Evolutionary conservation across 306 rosid genomes (phyloP), one percentile per base, ranked within the genome.

Genomic region (Glycine tomentella): DNA sequence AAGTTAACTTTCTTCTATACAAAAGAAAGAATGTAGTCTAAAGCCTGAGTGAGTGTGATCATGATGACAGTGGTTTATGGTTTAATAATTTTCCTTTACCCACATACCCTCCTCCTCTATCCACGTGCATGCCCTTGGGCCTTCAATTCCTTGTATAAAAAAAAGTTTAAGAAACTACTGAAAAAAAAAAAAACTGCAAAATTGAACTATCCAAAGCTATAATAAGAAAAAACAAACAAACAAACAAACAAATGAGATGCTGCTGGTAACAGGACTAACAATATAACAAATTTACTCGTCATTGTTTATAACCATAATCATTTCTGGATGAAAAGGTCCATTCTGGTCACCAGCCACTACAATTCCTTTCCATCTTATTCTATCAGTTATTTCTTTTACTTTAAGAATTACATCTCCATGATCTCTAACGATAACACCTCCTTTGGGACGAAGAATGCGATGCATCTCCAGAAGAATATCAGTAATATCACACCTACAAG

Each of bases 381-480:
- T 52, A 77, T 83, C 83, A 42, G 80, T 85, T 33, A 85, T 85
- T 64, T 71, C 70, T 76, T 85, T 87, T 31, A 89, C 90, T 89
- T 75, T 87, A 4, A 57, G 14, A 78, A 89, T 71, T 33, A 78
- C 65, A 68, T 89, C 75, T 58, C 14, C 49, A 0, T 72, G 11
- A 61, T 89, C 92, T 83, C 92, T 85, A 49, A 89, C 78, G 31
- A 25, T 25, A 25, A 25, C 31, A 25, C 1, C 31, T 25, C 31
- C 31, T 25, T 25, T 25, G 31, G 31, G 31, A 25, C 31, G 85
- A 83, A 89, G 65, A 80, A 89, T 85, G 38, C 92, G 64, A 70
- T 89, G 71, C 87, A 89, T 83, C 89, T 89, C 89, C 13, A 89
- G 17, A 64, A 87, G 68, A 58, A 89, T 85, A 66, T 74, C 80